Conservation (phyloP, 1,284 basidiomycete genomes). For the Erythrobasidium hasegawianum region DNA sequence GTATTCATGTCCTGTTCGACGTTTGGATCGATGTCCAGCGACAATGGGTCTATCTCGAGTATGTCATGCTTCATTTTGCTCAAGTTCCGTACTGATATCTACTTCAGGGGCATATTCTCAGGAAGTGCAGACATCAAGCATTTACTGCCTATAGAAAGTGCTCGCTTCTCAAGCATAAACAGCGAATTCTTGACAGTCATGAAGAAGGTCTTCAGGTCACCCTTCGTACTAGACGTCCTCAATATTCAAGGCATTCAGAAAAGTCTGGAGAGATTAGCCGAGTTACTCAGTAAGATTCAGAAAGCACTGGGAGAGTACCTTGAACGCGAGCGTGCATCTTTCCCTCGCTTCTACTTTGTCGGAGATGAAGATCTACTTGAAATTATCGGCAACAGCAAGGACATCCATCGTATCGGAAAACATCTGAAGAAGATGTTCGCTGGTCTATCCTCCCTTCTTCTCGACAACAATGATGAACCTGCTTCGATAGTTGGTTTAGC, state of each 20-base stretch:
- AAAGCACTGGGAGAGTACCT: constrained; percentile 99
- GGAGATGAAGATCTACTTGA: constrained; percentile 98
- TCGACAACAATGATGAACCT: constrained; percentile 72
- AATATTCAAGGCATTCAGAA: constrained; percentile 96
- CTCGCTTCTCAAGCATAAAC: constrained; percentile 98
- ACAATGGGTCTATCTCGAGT: constrained; percentile 98
- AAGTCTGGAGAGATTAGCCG: constrained; percentile 91
- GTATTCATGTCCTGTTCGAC: constrained; percentile 93
- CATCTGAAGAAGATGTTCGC: constrained; percentile 99
- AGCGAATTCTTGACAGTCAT: constrained; percentile 96
- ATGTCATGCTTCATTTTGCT: too few species aligned
- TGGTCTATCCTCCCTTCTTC: constrained; percentile 80
- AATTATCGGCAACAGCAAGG: constrained; percentile 99
- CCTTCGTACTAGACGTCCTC: constrained; percentile 93
- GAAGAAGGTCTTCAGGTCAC: constrained; percentile 99
- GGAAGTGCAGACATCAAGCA: constrained; percentile 98
- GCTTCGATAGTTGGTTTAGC: constrained; percentile 84
- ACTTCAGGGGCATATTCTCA: constrained; percentile 87
- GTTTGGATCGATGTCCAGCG: constrained; percentile 99
- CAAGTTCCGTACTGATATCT: too few species aligned
- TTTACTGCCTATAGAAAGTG: constrained; percentile 91
- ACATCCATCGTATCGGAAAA: constrained; percentile 94
- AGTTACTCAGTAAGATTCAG: constrained; percentile 95
- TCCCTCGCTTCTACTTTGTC: constrained; percentile 99
- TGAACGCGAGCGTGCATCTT: constrained; percentile 91